Conservation (phyloP, 805 yeast species). For the Metschnikowia borealis region DNA sequence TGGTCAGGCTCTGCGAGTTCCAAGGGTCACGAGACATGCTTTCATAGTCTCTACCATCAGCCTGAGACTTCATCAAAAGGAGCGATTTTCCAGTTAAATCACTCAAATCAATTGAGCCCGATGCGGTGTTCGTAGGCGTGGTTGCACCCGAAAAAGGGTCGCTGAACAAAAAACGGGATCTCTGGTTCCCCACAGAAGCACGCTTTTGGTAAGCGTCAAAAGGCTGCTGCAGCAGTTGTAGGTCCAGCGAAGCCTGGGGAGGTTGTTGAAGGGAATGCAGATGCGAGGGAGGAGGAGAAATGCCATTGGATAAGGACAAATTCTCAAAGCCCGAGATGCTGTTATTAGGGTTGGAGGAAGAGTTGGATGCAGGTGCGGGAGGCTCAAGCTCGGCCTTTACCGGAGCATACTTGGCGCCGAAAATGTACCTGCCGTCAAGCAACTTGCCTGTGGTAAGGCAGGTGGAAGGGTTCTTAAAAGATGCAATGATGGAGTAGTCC, state of each 20-base stretch:
- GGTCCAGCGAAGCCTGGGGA: slow-evolving; percentile 1
- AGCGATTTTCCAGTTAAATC: slow-evolving; percentile 41
- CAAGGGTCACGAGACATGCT: slow-evolving; percentile 48
- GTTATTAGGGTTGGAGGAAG: slow-evolving; percentile 15
- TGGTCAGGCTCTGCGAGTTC: slow-evolving; percentile 18
- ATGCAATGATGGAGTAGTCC: slow-evolving; percentile 32
- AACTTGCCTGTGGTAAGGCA: slow-evolving; percentile 39
- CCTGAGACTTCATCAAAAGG: slow-evolving; percentile 43
- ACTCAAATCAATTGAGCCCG: slow-evolving; percentile 30
- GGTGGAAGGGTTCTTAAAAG: slow-evolving; percentile 34
- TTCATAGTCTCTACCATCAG: slow-evolving; percentile 46
- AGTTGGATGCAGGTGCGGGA: slow-evolving; percentile 12
- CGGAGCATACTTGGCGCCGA: slow-evolving; percentile 35
- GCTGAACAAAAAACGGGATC: slow-evolving; percentile 67
- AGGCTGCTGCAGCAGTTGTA: slow-evolving; percentile 6
- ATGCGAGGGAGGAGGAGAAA: slow-evolving; percentile 31
- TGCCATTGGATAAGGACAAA: slow-evolving; percentile 26
- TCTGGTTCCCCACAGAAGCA: slow-evolving; percentile 52
- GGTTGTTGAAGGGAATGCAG: slow-evolving; percentile 8
- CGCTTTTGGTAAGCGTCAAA: slow-evolving; percentile 42
- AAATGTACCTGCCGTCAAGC: slow-evolving; percentile 38
- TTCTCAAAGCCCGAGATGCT: slow-evolving; percentile 18
- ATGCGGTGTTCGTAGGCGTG: slow-evolving; percentile 14
- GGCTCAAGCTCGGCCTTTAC: slow-evolving; percentile 34
- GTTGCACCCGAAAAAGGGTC: slow-evolving; percentile 46